These are phyloP conservation scores for Aureobasidium sp. DNA, from an alignment of 2,329 filamentous ascomycete genomes.

Conservation along the genomic window DNA sequence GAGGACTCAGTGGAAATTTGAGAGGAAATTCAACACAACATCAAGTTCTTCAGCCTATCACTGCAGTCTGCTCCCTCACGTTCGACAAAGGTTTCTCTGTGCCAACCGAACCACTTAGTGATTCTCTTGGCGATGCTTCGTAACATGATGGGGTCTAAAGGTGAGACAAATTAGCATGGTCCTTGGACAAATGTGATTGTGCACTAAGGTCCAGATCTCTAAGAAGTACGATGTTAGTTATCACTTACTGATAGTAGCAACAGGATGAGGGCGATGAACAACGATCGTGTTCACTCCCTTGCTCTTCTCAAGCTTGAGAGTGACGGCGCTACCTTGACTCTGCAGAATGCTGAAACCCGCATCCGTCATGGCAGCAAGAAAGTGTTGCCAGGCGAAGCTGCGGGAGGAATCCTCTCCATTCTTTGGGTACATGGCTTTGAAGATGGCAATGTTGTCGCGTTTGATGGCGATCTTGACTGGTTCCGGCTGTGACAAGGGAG, in stretches of 20 bases:
- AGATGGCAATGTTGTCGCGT: not conserved
- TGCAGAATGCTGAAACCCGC: constrained; percentile 18
- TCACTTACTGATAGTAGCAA: not conserved
- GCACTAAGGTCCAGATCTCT: too few species aligned
- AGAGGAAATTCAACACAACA: too few species aligned
- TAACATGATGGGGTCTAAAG: constrained; percentile 22
- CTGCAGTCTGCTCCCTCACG: too few species aligned
- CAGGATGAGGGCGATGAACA: constrained; percentile 28
- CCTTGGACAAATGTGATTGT: too few species aligned
- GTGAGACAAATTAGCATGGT: too few species aligned
- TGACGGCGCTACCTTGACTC: constrained; percentile 19
- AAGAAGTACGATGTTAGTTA: too few species aligned
- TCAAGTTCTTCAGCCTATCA: too few species aligned
- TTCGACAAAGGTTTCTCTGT: constrained; percentile 19
- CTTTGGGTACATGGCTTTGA: not conserved
- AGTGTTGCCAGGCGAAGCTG: constrained; percentile 16
- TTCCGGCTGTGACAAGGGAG: not conserved
- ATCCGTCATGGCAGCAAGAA: constrained; percentile 19
- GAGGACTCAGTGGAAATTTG: too few species aligned
- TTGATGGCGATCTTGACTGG: not conserved
- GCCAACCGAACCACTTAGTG: constrained; percentile 28
- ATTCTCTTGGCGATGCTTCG: constrained; percentile 25
- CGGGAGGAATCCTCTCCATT: not conserved
- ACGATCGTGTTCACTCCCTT: constrained; percentile 5
- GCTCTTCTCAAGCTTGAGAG: constrained; percentile 10